A percentile compares a stretch with the other conserved stretches of the same genome.
phyloP scores from a whole-genome alignment of 2,329 filamentous ascomycete genomes.

The Trichoderma hamatum region DNA sequence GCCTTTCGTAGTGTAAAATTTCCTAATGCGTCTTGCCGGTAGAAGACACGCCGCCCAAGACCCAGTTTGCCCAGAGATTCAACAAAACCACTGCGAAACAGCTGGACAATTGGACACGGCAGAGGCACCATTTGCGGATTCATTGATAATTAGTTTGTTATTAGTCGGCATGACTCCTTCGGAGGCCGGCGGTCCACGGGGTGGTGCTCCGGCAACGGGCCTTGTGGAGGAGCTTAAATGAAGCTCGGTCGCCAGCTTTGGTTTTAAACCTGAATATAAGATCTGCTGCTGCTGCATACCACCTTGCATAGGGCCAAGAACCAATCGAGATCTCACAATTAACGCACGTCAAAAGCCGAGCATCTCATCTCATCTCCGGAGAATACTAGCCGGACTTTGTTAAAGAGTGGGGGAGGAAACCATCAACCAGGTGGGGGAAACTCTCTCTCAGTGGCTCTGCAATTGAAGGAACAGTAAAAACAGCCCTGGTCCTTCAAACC shows the following conservation, averaged over 20 bases:
- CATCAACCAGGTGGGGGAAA: constrained; percentile 9
- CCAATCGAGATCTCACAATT: neutral
- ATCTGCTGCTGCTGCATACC: neutral
- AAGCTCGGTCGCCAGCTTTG: neutral
- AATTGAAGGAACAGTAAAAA: neutral
- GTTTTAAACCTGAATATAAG: neutral
- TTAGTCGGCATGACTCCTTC: constrained; percentile 18
- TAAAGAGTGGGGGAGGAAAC: constrained; percentile 22
- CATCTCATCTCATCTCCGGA: neutral
- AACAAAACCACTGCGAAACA: neutral
- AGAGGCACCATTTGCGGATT: constrained; percentile 8
- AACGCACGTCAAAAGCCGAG: neutral
- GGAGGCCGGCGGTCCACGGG: constrained; percentile 22
- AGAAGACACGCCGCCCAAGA: neutral
- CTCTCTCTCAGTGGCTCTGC: neutral
- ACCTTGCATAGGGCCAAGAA: neutral
- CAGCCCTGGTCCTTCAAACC: neutral
- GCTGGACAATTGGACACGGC: neutral
- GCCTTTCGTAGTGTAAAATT: neutral
- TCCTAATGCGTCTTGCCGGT: constrained; percentile 21
- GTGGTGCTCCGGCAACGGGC: constrained; percentile 7
- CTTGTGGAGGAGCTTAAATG: neutral
- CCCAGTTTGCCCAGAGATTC: neutral
- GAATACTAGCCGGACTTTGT: neutral
- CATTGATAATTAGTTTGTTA: constrained; percentile 22